phyloP scores from a whole-genome alignment of 2,329 filamentous ascomycete species.

The Alternaria hordeiaustralica region DNA sequence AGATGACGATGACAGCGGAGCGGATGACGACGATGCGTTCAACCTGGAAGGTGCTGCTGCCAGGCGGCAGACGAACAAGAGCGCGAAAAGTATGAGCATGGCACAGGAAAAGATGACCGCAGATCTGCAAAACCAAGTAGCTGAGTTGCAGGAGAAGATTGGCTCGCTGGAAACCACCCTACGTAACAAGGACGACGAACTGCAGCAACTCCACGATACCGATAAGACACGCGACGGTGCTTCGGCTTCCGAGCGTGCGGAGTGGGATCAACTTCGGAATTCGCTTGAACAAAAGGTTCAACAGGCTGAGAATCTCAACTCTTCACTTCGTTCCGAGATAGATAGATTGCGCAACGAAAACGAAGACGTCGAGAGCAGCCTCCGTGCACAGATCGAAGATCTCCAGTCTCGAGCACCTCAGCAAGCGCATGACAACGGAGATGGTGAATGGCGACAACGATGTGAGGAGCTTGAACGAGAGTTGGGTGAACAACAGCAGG shows the following conservation, averaged over 20 bases:
- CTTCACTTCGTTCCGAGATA: constrained; percentile 79
- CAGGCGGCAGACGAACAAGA: constrained; percentile 55
- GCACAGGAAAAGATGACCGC: constrained; percentile 60
- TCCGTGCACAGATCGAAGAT: constrained; percentile 69
- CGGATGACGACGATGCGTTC: constrained; percentile 67
- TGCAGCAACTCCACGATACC: constrained; percentile 65
- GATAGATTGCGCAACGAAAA: constrained; percentile 75
- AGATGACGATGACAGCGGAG: constrained; percentile 69
- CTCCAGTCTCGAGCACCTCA: constrained; percentile 37
- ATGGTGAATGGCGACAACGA: constrained; percentile 46
- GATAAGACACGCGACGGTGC: constrained; percentile 61
- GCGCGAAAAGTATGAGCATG: constrained; percentile 43
- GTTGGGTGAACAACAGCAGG: constrained; percentile 79
- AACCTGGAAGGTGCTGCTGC: constrained; percentile 58
- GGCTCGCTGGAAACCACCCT: constrained; percentile 72
- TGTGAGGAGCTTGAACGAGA: constrained; percentile 57
- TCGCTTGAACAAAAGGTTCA: constrained; percentile 76
- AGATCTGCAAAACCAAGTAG: constrained; percentile 81
- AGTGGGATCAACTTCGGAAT: constrained; percentile 70
- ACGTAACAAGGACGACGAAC: constrained; percentile 73
- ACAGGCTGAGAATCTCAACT: constrained; percentile 77
- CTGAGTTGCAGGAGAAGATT: constrained; percentile 75
- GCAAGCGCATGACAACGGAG: constrained; percentile 25
- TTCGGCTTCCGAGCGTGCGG: constrained; percentile 69
- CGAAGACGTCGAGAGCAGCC: constrained; percentile 65